These are phyloP conservation scores for Huntiella bhutanensis DNA, from an alignment of 2,329 filamentous ascomycete genomes.

Conservation along the genomic window DNA sequence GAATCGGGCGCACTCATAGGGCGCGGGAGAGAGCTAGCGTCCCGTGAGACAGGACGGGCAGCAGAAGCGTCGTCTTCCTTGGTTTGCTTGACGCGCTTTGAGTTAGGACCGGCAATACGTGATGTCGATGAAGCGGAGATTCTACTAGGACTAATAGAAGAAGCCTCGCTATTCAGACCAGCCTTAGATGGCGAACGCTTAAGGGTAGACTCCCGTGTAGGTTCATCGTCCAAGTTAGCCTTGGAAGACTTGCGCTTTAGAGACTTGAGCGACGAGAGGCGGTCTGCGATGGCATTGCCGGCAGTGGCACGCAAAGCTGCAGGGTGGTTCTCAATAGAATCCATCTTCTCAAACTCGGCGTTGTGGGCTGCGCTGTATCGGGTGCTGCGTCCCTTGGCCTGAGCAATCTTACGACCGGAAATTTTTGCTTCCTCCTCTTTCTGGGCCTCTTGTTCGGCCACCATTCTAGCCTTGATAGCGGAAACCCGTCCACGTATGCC, in stretches of 20 bases:
- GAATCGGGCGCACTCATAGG: constrained; percentile 23
- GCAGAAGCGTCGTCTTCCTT: constrained; percentile 51
- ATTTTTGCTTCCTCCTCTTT: constrained; percentile 24
- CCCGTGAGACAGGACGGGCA: constrained; percentile 38
- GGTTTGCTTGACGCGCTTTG: constrained; percentile 54
- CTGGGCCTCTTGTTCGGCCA: constrained; percentile 40
- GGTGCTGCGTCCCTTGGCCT: constrained; percentile 55
- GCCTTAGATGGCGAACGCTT: constrained; percentile 19
- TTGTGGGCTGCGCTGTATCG: constrained; percentile 76
- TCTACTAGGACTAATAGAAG: constrained; percentile 11
- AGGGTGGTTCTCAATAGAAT: constrained; percentile 75
- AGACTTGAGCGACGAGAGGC: constrained; percentile 26
- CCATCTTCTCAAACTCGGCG: constrained; percentile 91
- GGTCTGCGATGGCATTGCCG: constrained; percentile 28
- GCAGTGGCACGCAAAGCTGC: constrained; percentile 52
- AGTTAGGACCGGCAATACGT: constrained; percentile 20
- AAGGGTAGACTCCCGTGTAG: constrained; percentile 20
- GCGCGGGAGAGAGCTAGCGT: constrained; percentile 29
- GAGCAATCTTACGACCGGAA: constrained; percentile 51
- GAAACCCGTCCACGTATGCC: constrained; percentile 55
- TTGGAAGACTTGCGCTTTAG: constrained; percentile 25
- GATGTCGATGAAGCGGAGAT: constrained; percentile 7
- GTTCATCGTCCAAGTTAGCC: constrained; percentile 45
- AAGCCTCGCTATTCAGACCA: constrained; percentile 17
- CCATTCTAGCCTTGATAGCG: constrained; percentile 50